A percentile compares a stretch with the other conserved stretches of the same genome.
These are phyloP conservation scores for Hypsizygus ulmarius DNA, from an alignment of 1,284 basidiomycete genomes.

Conservation along the genomic window DNA sequence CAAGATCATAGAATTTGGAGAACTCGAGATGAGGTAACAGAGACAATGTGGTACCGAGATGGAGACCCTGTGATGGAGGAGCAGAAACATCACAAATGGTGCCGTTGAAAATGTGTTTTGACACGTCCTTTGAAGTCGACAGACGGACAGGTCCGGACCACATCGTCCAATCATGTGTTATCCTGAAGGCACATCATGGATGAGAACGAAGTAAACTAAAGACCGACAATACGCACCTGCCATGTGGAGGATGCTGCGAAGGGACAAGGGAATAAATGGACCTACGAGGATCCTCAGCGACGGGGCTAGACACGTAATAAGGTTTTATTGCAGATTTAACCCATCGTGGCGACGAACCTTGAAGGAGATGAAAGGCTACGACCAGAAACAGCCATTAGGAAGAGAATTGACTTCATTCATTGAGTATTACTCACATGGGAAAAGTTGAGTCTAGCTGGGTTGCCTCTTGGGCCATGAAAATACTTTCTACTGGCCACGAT, in stretches of 20 bases:
- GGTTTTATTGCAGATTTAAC: too few relatives aligned
- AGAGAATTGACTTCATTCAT: too few relatives aligned
- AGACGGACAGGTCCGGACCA: conserved; percentile 45
- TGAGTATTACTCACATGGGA: too few relatives aligned
- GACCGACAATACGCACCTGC: conserved; percentile 3
- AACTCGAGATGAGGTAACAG: conserved; percentile 42
- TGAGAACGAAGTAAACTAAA: conserved; percentile 8
- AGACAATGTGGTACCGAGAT: conserved; percentile 45
- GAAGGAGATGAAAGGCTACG: too few relatives aligned
- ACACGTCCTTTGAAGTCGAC: conserved; percentile 28
- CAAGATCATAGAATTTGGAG: conserved; percentile 43
- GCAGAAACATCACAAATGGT: conserved; percentile 44
- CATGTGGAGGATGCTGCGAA: not conserved
- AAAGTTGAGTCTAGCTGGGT: too few relatives aligned
- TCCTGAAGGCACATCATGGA: conserved; percentile 20
- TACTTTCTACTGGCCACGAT: too few relatives aligned
- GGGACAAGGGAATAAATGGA: conserved; percentile 1
- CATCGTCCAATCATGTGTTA: conserved; percentile 46
- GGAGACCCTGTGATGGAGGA: conserved; percentile 39
- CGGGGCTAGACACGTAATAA: too few relatives aligned
- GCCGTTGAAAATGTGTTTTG: conserved; percentile 47
- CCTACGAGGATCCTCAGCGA: too few relatives aligned
- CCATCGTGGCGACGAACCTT: too few relatives aligned
- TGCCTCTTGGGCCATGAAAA: too few relatives aligned
- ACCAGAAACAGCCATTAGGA: too few relatives aligned